Conservation (phyloP, 2,329 filamentous ascomycete genomes). For the Fusarium sublunatum region DNA sequence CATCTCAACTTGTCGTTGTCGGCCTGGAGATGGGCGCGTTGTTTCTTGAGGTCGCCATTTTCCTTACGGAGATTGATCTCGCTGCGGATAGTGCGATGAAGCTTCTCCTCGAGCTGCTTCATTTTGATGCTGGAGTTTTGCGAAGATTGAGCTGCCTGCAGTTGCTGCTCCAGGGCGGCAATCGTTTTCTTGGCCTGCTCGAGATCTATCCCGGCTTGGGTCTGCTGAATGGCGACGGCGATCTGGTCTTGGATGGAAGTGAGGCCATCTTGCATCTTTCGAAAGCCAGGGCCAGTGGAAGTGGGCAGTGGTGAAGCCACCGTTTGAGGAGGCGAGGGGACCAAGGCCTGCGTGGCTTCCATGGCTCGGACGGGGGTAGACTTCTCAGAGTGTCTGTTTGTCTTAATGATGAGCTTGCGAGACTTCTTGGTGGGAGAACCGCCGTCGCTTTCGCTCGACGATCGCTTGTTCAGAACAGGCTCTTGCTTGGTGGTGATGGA, state of each 20-base stretch:
- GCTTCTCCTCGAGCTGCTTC: neutral
- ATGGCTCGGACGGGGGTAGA: neutral
- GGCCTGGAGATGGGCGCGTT: neutral
- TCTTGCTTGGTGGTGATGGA: neutral
- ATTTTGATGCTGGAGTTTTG: neutral
- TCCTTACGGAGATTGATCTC: neutral
- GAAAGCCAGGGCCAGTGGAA: neutral
- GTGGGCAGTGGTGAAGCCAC: neutral
- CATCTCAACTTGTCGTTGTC: neutral
- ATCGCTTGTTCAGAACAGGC: constrained; percentile 5
- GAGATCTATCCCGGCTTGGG: neutral
- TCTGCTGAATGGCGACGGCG: neutral
- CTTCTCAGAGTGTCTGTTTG: neutral
- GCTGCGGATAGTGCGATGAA: neutral
- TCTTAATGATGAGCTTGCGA: constrained; percentile 15
- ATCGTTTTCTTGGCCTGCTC: constrained; percentile 1
- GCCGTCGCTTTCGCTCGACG: neutral
- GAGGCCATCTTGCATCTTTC: neutral
- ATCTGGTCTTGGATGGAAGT: neutral
- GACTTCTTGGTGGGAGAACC: constrained; percentile 15
- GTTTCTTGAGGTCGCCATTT: neutral
- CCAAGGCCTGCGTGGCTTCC: neutral
- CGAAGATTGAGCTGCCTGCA: neutral
- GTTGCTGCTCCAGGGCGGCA: neutral
- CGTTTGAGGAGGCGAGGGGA: neutral